Base-by-base conservation (phyloP, 306 rosid genomes). In the Lathyrus tuberosus region DNA sequence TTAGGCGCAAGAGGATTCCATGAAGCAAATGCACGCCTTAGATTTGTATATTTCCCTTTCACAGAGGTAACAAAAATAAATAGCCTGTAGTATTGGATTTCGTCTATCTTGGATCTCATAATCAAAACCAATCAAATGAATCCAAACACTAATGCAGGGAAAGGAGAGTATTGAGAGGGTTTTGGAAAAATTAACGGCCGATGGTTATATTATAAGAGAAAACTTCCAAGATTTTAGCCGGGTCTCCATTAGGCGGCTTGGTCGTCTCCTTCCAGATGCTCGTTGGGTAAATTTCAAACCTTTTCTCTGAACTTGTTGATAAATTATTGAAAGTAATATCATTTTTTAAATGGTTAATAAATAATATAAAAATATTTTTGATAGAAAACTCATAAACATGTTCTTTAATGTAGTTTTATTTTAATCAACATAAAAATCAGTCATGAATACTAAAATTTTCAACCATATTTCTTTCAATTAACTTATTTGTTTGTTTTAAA, bases 201-300 rank as follows among this genome's bases (percentile, higher is more conserved):
- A 79, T 2, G 84, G 83, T 33, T 74, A 47, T 43, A 68, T 40
- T 11, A 63, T 31, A 12, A 17, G 49, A 6, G 88, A 85, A 68
- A 79, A 66, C 22, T 83, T 69, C 35, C 72, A 81, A 53, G 73
- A 60, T 47, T 85, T 83, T 66, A 77, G 86, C 38, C 90, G 81
- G 44, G 90, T 88, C 47, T 83, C 83, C 26, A 13, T 88, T 73
- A 80, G 94, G 75, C 73, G 94, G 81, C 94, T 88, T 67, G 94
- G 94, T 38, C 94, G 90, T 57, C 78, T 88, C 30, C 87, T 85
- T 57, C 90, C 90, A 6, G 88, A 83, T 70, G 88, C 94, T 63
- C 87, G 87, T 14, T 88, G 94, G 94, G 94, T 88, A 78, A 52
- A 72, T 33, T 79, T 48, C 56, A 42, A 22, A 10, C 51, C 22